Evolutionary conservation across 768 basidiomycete species (phyloP), one percentile per base, ranked within the genome.

Genomic region (Pisolithus albus): DNA sequence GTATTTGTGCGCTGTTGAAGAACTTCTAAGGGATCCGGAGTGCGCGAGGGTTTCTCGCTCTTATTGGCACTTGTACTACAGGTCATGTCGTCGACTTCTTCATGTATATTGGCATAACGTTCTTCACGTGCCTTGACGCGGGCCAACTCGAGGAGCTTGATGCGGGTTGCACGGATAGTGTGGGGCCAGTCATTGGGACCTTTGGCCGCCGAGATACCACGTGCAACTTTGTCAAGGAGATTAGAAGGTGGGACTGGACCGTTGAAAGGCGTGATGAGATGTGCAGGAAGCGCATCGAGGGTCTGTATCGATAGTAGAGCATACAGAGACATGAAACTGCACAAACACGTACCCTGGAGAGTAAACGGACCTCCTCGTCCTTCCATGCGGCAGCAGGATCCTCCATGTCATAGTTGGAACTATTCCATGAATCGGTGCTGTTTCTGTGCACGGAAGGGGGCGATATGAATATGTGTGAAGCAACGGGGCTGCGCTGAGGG

Each of bases 191-290:
- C 87, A 30, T 73, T 66, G 13, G 84, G 78, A 5, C 85, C 88
- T 62, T 90, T 90, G 47, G 85, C 84, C 26, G 85, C 74, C 8
- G 78, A 71, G 54, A 92, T 81, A 48, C 87, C 83, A 13, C 86
- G 81, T 10, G 90, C 87, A 57, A 92, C 83, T 72, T 88, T 89
- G 67, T 92, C 88, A 53, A 92, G 81, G 19, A 92, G 78, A 65
- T 92, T 92, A 13, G 86, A 82, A 30, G 89, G 89, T 1, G 90
- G 90, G 18, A 92, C 79, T 42, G 83, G 77, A 28, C 90, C 89
- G 56, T 86, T 83, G 75, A 89, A 92, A 49, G 89, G 90, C 15
- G 90, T 92, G 64, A 88, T 75, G n/a, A 92, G 79, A 59, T 91
- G 87, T 6, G 83, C 72, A 9, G 89, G 89, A 53, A 91, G 80